These are phyloP conservation scores for Quercus berberidifolia DNA, from an alignment of 306 rosid species.

Conservation along the genomic window DNA sequence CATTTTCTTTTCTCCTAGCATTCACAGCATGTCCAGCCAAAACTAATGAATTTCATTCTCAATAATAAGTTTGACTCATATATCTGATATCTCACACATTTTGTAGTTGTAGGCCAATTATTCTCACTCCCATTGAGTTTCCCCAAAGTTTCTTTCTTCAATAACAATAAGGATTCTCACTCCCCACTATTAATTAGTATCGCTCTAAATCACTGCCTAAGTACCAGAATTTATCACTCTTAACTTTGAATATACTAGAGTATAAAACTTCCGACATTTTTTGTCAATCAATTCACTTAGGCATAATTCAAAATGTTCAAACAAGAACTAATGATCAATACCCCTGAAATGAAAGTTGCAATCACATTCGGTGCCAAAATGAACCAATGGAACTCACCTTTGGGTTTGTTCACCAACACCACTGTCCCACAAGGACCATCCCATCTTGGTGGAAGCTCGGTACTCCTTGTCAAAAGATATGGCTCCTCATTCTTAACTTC, in stretches of 20 bases:
- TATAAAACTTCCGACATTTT: neutral
- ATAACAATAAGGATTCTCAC: neutral
- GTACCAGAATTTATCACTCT: neutral
- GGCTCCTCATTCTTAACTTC: constrained; percentile 48
- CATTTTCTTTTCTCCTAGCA: constrained; percentile 1
- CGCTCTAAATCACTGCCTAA: neutral
- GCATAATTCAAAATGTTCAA: neutral
- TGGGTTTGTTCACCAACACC: constrained; percentile 85
- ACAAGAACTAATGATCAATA: neutral
- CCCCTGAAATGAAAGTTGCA: neutral
- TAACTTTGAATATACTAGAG: neutral
- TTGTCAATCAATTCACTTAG: neutral
- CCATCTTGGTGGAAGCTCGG: constrained; percentile 76
- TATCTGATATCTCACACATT: neutral
- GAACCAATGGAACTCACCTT: constrained; percentile 48
- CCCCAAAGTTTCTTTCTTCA: neutral
- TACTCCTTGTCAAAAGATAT: constrained; percentile 63
- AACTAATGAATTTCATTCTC: neutral
- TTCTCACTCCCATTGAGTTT: neutral
- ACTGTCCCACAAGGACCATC: constrained; percentile 79
- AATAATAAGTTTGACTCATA: neutral
- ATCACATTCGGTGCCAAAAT: neutral
- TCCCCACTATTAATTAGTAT: neutral
- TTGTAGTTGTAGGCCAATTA: neutral
- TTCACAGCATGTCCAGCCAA: neutral